These are phyloP conservation scores for Suillus plorans DNA, from an alignment of 768 basidiomycete genomes.

Conservation along the genomic window DNA sequence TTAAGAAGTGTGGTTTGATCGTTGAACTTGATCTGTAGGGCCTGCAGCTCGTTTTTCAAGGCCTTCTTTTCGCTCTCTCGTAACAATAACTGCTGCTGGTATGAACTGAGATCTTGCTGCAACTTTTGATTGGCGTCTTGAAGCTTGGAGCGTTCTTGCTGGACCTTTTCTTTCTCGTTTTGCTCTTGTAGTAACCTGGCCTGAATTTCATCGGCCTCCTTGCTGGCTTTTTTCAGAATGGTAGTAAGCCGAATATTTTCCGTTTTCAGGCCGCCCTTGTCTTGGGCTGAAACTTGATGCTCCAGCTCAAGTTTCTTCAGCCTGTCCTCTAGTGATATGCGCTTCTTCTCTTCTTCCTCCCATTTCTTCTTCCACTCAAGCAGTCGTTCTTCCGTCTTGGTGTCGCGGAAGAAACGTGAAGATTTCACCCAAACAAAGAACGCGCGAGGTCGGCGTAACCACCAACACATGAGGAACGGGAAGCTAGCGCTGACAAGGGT, in stretches of 20 bases:
- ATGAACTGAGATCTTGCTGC: constrained; percentile 12
- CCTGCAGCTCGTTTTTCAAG: constrained; percentile 27
- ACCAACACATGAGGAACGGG: constrained; percentile 22
- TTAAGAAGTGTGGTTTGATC: constrained; percentile 33
- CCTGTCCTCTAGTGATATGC: constrained; percentile 11
- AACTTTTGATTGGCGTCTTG: constrained; percentile 16
- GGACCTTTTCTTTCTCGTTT: constrained; percentile 15
- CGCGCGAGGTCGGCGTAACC: constrained; percentile 11
- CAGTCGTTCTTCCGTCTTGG: background rate
- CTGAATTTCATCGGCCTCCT: constrained; percentile 15
- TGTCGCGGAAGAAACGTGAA: background rate
- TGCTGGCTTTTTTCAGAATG: constrained; percentile 6
- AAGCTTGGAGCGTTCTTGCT: constrained; percentile 18
- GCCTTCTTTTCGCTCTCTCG: constrained; percentile 27
- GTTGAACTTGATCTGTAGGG: constrained; percentile 22
- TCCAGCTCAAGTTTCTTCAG: constrained; percentile 19
- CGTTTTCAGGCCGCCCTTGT: constrained; percentile 20
- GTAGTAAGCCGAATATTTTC: constrained; percentile 16
- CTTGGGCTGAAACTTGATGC: constrained; percentile 8
- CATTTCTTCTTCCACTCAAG: constrained; percentile 12
- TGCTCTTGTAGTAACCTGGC: constrained; percentile 19
- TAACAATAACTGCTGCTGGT: constrained; percentile 22
- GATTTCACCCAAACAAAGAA: background rate
- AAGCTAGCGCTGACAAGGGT: constrained; percentile 24
- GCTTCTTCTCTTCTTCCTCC: constrained; percentile 22